Evolutionary conservation across 192 early-diverging fungal species (phyloP).

Genomic region (Mortierella antarctica): DNA sequence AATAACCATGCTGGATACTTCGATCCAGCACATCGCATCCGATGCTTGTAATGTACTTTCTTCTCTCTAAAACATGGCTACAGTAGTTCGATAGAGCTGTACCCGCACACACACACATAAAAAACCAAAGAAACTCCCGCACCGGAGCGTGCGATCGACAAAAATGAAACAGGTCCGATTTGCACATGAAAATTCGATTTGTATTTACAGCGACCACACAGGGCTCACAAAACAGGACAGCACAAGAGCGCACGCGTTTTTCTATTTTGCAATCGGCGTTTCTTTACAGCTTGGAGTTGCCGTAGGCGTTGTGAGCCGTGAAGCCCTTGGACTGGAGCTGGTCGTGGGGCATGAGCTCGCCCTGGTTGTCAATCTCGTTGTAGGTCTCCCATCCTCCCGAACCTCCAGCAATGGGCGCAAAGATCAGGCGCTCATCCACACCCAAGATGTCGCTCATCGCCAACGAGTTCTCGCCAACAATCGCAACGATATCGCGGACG

Average conservation of each 20-base stretch:
- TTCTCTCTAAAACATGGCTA: too few species aligned
- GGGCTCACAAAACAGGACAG: background rate
- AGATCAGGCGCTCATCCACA: conserved; percentile 66
- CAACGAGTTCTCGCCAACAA: conserved; percentile 62
- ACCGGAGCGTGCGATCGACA: too few species aligned
- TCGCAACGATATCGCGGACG: conserved; percentile 61
- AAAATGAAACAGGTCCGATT: too few species aligned
- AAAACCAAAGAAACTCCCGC: too few species aligned
- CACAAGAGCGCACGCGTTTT: background rate
- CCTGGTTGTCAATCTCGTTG: conserved; percentile 74
- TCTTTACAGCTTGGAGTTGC: conserved; percentile 49
- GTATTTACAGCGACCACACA: background rate
- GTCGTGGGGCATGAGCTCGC: conserved; percentile 56
- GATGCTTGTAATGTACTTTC: too few species aligned
- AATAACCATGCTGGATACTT: too few species aligned
- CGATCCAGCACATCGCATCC: too few species aligned
- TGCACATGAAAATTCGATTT: background rate
- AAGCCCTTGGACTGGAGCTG: conserved; percentile 40
- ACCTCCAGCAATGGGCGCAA: conserved; percentile 73
- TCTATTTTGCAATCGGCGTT: background rate
- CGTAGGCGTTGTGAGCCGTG: conserved; percentile 44
- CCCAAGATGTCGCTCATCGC: conserved; percentile 69
- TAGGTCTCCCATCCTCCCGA: conserved; percentile 71
- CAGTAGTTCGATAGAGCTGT: too few species aligned
- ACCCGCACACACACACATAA: too few species aligned